Evolutionary conservation across 345 rosid genomes (phyloP).

Genomic region (Moricandia arvensis): DNA sequence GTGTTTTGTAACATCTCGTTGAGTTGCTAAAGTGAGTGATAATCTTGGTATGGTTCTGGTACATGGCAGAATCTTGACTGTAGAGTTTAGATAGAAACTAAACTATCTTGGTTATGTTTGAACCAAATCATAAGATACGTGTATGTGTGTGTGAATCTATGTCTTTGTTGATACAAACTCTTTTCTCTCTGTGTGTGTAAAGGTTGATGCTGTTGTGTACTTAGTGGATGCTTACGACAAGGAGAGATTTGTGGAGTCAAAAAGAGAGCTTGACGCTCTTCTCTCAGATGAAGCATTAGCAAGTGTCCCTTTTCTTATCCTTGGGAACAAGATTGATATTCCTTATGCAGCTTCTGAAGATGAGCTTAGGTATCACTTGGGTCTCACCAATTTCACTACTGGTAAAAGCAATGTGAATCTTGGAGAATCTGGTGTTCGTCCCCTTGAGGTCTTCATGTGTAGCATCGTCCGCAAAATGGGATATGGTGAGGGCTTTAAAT

Average conservation of each 20-base stretch:
- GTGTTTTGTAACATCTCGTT: neutral
- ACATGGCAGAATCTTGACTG: neutral
- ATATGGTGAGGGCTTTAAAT: slow-evolving; percentile 73
- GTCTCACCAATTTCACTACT: slow-evolving; percentile 73
- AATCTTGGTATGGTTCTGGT: neutral
- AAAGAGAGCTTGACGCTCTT: slow-evolving; percentile 69
- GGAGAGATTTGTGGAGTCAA: slow-evolving; percentile 69
- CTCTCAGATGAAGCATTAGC: slow-evolving; percentile 63
- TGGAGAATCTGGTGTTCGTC: slow-evolving; percentile 51
- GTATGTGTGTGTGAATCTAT: neutral
- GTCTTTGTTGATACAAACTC: slow-evolving; percentile 1
- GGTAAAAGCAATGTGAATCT: slow-evolving; percentile 65
- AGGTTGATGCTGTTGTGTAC: slow-evolving; percentile 85
- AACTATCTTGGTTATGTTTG: neutral
- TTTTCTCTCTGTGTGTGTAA: neutral
- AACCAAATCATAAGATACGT: neutral
- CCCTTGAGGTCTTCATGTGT: slow-evolving; percentile 80
- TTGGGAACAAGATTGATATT: slow-evolving; percentile 80
- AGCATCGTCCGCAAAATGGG: slow-evolving; percentile 89
- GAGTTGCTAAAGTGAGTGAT: neutral
- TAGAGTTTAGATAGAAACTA: neutral
- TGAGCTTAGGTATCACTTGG: slow-evolving; percentile 59
- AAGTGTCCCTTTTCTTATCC: slow-evolving; percentile 60
- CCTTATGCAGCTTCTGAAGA: slow-evolving; percentile 81
- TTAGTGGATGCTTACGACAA: slow-evolving; percentile 72